Base-by-base conservation (phyloP, 768 basidiomycete species). In the Sistotremastrum niveocremeum region DNA sequence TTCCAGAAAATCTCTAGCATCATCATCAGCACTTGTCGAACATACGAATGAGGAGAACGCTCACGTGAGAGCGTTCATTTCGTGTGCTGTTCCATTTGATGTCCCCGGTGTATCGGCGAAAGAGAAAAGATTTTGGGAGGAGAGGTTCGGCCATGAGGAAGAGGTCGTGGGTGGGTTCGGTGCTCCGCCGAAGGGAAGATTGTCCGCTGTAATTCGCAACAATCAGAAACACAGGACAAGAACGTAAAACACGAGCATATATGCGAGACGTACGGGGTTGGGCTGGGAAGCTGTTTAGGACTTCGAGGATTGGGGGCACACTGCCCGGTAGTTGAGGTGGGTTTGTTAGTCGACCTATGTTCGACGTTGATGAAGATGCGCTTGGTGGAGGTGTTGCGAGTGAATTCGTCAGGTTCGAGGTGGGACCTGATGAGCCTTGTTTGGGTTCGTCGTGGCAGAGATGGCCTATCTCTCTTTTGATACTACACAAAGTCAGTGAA, bases 401-500 rank as follows among this genome's bases (percentile, higher is more conserved):
- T 20, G 20, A 20, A 20, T 20, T 20, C 20, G 20, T 20, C 20
- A 20, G 20, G 20, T 20, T 20, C 20, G 20, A 20, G 1, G 20
- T 20, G 34, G 20, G 2, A 34, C 47, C 41, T 35, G 37, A 12
- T 44, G 39, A 40, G 34, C 42, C 39, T 33, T 32, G 36, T 28
- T 55, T 57, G 6, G 76, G 76, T 57, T 93, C 89, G 60, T 94
- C 93, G 54, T 88, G 84, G 57, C 91, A 95, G 9, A 94, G 69
- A 65, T 95, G 89, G 0, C 89, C 87, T 50, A 97, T 97, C 62
- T 97, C 93, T 36, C 94, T 79, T 62, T 97, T 97, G 56, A 97
- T 88, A 56, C 91, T 93, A 55, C 42, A 32, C 29, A 30, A 45
- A 20, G 42, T 35, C 44, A 35, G 45, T 39, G 39, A 37, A 43